Base-by-base conservation (phyloP, 768 basidiomycete genomes). In the Xanthoconium purpureum region DNA sequence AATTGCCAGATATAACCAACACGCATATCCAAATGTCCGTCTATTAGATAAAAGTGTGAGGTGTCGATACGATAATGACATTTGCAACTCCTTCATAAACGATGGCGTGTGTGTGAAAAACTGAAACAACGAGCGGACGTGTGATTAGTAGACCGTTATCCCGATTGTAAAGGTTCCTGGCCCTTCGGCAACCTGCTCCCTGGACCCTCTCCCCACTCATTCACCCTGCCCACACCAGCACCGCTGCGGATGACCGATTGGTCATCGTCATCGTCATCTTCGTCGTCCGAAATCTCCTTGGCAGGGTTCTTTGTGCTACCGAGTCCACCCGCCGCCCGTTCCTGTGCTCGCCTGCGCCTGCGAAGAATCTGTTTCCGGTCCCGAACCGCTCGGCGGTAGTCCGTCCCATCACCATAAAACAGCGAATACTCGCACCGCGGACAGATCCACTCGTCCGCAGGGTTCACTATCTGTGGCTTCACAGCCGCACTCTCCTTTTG, bases 391-490 rank as follows among this genome's bases (percentile, higher is more conserved):
- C 79, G 76, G 59, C 82, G 77, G 69, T 89, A 87, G 52, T 77
- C 80, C 52, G 73, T 55, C 39, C 89, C 89, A 49, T 88, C 87
- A n/a, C 93, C 92, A 69, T 89, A 98, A 71, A 96, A 95, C 54
- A 98, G 67, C 55, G 85, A 79, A 70, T 94, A 95, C 74, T 98
- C 96, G 77, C 96, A 98, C 65, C 89, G 90, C 59, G 89, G 83
- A 69, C 96, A 98, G 56, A 98, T 87, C 88, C 91, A 97, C 70
- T 98, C 96, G 24, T 97, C 93, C 35, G 73, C 78, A 9, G 85
- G 84, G 56, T 83, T 79, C 24, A 78, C 79, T 51, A 85, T 71
- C 56, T 71, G 70, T 29, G 73, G 20, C 24, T 64, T 63, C 28
- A 71, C 54, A 35, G 71, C 57, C 62, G 70, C 60, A 8, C 58